phyloP scores from a whole-genome alignment of 495 filamentous ascomycete genomes.

The Chlorociboria aeruginascens region DNA sequence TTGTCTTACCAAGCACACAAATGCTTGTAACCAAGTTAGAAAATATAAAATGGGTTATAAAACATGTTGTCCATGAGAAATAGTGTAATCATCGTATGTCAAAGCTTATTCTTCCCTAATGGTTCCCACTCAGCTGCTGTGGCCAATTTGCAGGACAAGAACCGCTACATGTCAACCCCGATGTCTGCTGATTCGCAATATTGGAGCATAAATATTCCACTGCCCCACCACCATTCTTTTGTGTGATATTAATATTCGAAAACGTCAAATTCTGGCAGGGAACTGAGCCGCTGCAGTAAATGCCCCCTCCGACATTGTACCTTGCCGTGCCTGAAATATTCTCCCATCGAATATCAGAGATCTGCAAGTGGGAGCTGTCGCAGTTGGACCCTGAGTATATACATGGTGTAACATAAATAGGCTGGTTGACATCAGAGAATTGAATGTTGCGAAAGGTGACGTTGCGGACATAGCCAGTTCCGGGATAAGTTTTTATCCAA shows the following conservation, averaged over 20 bases:
- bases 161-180: conserved; percentile 23
- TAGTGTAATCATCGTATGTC: too few species aligned
- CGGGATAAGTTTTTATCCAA: conserved; percentile 33
- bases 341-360: conserved; percentile 38
- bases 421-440: conserved; percentile 37
- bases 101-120: conserved; percentile 7
- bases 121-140: conserved; percentile 32
- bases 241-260: conserved; percentile 36
- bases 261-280: conserved; percentile 39
- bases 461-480: conserved; percentile 24
- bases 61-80: too few species aligned
- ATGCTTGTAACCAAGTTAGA: too few species aligned
- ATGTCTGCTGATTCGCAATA: conserved; percentile 27
- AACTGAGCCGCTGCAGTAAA: conserved; percentile 36
- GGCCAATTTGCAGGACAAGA: conserved; percentile 30
- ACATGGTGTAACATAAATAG: conserved; percentile 46
- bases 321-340: conserved; percentile 43
- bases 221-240: conserved; percentile 25
- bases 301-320: conserved; percentile 41
- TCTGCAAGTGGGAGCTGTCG: conserved; percentile 38
- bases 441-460: conserved; percentile 20
- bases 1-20: too few species aligned
- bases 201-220: conserved; percentile 34
- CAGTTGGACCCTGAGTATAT: conserved; percentile 40
- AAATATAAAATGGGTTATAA: too few species aligned